Conservation (phyloP, 805 yeast species). For the Maudiozyma serrabonitensis region DNA sequence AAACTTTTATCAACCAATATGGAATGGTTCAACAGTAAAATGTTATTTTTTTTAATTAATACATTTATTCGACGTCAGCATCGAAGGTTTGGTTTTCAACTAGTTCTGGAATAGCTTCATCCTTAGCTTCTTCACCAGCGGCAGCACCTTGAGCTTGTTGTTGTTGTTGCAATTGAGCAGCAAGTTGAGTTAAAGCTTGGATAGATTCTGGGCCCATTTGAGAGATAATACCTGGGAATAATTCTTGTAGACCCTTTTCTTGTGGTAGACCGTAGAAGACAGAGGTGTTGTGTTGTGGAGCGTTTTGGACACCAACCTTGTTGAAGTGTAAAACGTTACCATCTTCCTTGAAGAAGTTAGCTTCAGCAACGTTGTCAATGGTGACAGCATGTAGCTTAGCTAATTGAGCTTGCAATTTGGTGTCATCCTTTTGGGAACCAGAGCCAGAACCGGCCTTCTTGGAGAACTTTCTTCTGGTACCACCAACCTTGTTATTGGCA, state of each 20-base stretch:
- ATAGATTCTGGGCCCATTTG: constrained; percentile 95
- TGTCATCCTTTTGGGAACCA: constrained; percentile 71
- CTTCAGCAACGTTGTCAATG: constrained; percentile 86
- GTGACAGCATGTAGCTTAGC: constrained; percentile 84
- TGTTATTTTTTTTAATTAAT: not conserved
- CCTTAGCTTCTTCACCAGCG: constrained; percentile 40
- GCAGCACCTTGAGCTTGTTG: constrained; percentile 42
- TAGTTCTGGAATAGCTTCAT: constrained; percentile 57
- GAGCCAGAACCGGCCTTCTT: constrained; percentile 41
- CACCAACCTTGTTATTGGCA: constrained; percentile 72
- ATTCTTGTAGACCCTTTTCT: constrained; percentile 83
- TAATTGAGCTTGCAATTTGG: constrained; percentile 82
- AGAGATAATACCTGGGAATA: constrained; percentile 89
- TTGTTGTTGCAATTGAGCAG: constrained; percentile 68
- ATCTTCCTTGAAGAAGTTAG: constrained; percentile 93
- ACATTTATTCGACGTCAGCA: constrained; percentile 32
- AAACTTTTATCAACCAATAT: not conserved
- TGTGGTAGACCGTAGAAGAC: constrained; percentile 93
- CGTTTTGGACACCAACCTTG: constrained; percentile 92
- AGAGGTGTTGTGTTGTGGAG: constrained; percentile 81
- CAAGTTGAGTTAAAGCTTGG: constrained; percentile 79
- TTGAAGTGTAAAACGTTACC: constrained; percentile 93
- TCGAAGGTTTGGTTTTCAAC: constrained; percentile 26
- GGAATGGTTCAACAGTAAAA: not conserved
- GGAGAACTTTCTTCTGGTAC: constrained; percentile 86